Evolutionary conservation across 78 protist species (phyloP), one percentile per base, ranked within the genome.

Genomic region (Dictyostelium intermedium): DNA sequence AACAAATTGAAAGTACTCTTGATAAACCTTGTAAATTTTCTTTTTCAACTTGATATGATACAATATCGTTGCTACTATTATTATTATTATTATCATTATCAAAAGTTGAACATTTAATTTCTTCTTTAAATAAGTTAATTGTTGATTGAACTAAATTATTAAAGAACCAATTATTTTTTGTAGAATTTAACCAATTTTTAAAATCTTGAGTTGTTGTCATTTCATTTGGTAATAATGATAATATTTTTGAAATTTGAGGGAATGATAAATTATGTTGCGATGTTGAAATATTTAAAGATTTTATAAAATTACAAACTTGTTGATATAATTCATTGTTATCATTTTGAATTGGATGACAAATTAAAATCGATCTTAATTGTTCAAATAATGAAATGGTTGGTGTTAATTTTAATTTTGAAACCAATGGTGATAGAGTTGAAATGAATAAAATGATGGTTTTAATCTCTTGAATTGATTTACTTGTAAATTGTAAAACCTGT

Each of bases 261-360:
- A 77, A 41, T 77, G 83, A 77, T 20, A 39, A 13, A 32, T 27
- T 32, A 7, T 32, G 16, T 84, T 56, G 30, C 30, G 74, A 1
- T 32, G 10, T 27, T 5, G 72, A 8, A 13, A n/a, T 27, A 14
- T 23, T 30, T 50, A 60, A 50, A 30, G 50, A 47, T 1, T 11
- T 20, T 23, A 78, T 56, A 23, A 84, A 34, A 10, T 41, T 25
- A 1, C 34, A 20, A 18, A 84, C 41, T 20, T 60, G 39, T 78
- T 73, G 61, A 34, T 84, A 84, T 10, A 84, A 18, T n/a, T 84
- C 35, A n/a, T 25, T 72, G 23, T 84, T 84, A 66, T 77, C 61
- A 35, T 84, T 84, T 43, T 39, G 66, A 32, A 84, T 72, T 69
- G 91, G 91, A 27, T 50, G 66, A 45, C 63, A 20, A 23, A 18